Percentiles rank a stretch among this genome's conserved stretches.
phyloP scores from a whole-genome alignment of 2,329 filamentous ascomycete species.

The Ophiostoma himal-ulmi region DNA sequence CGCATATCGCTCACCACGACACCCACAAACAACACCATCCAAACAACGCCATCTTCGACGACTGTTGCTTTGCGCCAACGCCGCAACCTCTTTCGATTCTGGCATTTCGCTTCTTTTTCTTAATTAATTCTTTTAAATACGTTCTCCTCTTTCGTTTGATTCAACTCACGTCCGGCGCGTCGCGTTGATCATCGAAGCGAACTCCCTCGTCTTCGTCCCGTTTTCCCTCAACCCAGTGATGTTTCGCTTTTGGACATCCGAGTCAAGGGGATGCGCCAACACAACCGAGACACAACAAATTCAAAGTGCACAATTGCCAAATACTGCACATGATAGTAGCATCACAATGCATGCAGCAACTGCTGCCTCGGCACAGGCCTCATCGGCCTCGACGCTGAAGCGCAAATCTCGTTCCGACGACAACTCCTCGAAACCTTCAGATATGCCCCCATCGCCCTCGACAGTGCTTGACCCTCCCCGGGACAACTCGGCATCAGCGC shows the following conservation, averaged over 20 bases:
- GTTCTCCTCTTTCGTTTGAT: slow-evolving; percentile 6
- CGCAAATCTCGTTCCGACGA: slow-evolving; percentile 23
- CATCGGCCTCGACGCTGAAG: slow-evolving; percentile 21
- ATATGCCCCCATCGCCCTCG: slow-evolving; percentile 21
- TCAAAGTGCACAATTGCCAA: background rate
- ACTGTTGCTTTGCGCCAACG: background rate
- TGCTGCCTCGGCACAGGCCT: slow-evolving; percentile 13
- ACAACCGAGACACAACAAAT: slow-evolving; percentile 33
- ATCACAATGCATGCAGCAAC: slow-evolving; percentile 13
- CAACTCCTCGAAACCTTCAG: background rate
- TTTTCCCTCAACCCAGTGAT: slow-evolving; percentile 42
- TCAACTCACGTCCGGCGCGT: slow-evolving; percentile 16
- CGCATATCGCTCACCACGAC: slow-evolving; percentile 9
- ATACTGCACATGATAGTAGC: background rate
- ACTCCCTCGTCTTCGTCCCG: background rate
- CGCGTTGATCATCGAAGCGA: slow-evolving; percentile 15
- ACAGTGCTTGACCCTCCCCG: background rate
- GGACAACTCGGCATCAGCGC: background rate
- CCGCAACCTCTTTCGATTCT: background rate
- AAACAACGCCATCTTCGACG: background rate
- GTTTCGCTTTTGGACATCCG: slow-evolving; percentile 58
- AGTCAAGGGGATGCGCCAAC: slow-evolving; percentile 53
- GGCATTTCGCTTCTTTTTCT: slow-evolving; percentile 15
- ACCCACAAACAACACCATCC: background rate
- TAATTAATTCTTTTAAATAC: background rate